A percentile compares a stretch with the other conserved stretches of the same genome.
Conservation (phyloP, 441 rosid species). For the Daphne laureola region DNA sequence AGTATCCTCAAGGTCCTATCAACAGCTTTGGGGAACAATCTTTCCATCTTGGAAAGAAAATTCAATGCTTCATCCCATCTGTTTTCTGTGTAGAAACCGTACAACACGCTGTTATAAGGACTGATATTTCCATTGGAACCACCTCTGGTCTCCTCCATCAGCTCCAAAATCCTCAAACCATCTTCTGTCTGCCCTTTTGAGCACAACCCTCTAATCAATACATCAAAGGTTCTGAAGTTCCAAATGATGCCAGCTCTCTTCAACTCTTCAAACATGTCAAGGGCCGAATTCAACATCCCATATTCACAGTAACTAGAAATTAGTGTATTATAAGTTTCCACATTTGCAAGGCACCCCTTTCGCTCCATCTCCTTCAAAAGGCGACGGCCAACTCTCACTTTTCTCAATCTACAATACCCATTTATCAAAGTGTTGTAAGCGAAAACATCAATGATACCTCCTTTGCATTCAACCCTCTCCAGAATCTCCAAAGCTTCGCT, state of each 20-base stretch:
- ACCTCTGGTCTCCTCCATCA: constrained; percentile 58
- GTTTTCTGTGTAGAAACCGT: constrained; percentile 56
- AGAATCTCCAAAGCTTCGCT: constrained; percentile 57
- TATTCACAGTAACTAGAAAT: constrained; percentile 54
- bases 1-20: constrained; percentile 52
- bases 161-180: constrained; percentile 62
- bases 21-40: constrained; percentile 60
- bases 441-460: constrained; percentile 52
- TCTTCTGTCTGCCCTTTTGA: constrained; percentile 46
- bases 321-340: constrained; percentile 52
- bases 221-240: constrained; percentile 54
- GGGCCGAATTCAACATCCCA: constrained; percentile 56
- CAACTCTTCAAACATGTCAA: constrained; percentile 70
- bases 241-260: constrained; percentile 59
- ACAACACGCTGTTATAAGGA: constrained; percentile 63
- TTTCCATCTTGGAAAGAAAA: constrained; percentile 52
- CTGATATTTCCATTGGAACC: constrained; percentile 30
- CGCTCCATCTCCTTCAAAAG: constrained; percentile 74
- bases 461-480: constrained; percentile 66
- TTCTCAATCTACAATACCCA: constrained; percentile 57
- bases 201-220: constrained; percentile 48
- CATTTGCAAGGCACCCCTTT: constrained; percentile 74
- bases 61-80: constrained; percentile 52
- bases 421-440: constrained; percentile 66
- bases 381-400: constrained; percentile 43